Percentiles rank a stretch among this genome's conserved stretches.
phyloP scores from a whole-genome alignment of 2,329 filamentous ascomycete species.

The Fusarium acutatum region DNA sequence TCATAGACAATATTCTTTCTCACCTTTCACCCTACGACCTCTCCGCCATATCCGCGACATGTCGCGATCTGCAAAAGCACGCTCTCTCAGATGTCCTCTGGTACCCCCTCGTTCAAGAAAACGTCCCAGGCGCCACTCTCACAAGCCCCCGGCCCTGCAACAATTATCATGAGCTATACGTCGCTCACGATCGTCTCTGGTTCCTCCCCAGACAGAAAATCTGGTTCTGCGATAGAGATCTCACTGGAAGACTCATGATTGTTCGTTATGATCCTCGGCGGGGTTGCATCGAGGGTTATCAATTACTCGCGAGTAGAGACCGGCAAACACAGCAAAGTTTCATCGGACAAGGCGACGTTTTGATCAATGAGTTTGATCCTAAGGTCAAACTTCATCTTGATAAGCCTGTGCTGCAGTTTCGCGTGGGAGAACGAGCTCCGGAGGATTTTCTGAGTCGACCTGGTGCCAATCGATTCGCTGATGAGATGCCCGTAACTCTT shows the following conservation, averaged over 20 bases:
- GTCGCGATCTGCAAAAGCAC: constrained; percentile 66
- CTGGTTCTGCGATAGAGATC: constrained; percentile 82
- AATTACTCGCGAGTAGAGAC: constrained; percentile 72
- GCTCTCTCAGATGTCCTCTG: constrained; percentile 75
- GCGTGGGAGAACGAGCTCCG: constrained; percentile 23
- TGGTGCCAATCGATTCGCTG: constrained; percentile 53
- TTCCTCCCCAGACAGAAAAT: constrained; percentile 82
- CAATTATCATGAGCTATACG: constrained; percentile 76
- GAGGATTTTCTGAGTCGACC: constrained; percentile 17
- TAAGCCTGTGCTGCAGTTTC: constrained; percentile 72
- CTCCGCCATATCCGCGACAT: constrained; percentile 66
- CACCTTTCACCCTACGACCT: constrained; percentile 74
- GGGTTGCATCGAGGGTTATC: constrained; percentile 83
- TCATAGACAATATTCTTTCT: constrained; percentile 76
- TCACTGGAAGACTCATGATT: constrained; percentile 79
- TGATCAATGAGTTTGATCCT: constrained; percentile 78
- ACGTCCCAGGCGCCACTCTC: constrained; percentile 67
- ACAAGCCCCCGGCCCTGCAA: constrained; percentile 64
- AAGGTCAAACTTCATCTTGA: constrained; percentile 76
- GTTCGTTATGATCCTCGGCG: constrained; percentile 77
- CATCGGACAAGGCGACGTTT: constrained; percentile 70
- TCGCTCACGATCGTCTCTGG: constrained; percentile 81
- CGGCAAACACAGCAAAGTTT: constrained; percentile 67
- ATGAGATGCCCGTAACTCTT: constrained; percentile 63
- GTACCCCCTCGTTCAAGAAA: constrained; percentile 73